Evolutionary conservation across 768 basidiomycete species (phyloP), one percentile per base, ranked within the genome.

Genomic region (Amanita jacksonii): DNA sequence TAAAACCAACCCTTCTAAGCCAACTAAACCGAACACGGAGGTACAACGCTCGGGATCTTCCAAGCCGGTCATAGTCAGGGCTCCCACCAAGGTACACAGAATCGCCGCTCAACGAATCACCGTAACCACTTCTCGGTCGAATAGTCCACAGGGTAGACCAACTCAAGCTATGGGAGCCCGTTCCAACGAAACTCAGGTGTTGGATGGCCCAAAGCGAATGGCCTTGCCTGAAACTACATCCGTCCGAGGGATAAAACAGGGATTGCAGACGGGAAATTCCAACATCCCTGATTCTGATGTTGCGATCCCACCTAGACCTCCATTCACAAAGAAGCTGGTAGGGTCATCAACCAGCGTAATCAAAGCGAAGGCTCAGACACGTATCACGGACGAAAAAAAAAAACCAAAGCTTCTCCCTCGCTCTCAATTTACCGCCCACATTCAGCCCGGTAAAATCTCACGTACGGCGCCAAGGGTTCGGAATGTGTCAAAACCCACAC

Each of bases 121-220:
- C 22, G 5, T 42, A 20, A 6, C 27, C 12, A 6, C 6, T 6
- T 28, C 27, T 28, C 27, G 12, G 27, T 6, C 27, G 27, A 28
- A 28, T 28, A 12, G 6, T 12, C 7, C 6, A 6, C 6, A 28
- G 27, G 27, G 27, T 28, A 28, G 27, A 12, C 27, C 27, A 12
- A 28, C 39, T 22, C 52, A 39, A 25, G 47, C 40, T 27, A 37
- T 45, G n/a, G n/a, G n/a, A n/a, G n/a, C n/a, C n/a, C n/a, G n/a
- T n/a, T n/a, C n/a, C n/a, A n/a, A n/a, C n/a, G n/a, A n/a, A n/a
- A n/a, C 47, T 20, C 48, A 42, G 25, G 48, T 36, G 15, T 48
- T 60, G 31, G 56, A 55, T 40, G 57, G 62, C 12, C 41, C 62
- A 24, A 57, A 53, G 27, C 47, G 57, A n/a, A 52, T 56, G 20